Evolutionary conservation across 129 eudicot genomes (phyloP), one percentile per base, ranked within the genome.

Genomic region (Heracleum sosnowskyi): DNA sequence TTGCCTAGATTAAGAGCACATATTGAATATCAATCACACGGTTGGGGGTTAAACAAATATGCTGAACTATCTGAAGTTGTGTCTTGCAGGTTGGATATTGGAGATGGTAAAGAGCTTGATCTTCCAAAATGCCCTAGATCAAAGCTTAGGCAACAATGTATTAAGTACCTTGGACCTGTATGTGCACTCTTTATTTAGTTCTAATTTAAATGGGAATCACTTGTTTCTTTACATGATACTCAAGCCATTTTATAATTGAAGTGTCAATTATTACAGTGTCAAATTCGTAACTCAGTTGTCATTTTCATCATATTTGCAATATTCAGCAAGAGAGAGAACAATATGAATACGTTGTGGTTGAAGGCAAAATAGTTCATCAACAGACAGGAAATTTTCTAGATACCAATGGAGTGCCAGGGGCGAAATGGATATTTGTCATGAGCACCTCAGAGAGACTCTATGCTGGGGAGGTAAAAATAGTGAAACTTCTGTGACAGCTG

Each of bases 111-210:
- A 83, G 96, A 88, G 76, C 85, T 95, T 35, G 96, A 95, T 80
- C 91, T 91, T 20, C 78, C 86, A 83, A 89, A 88, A 81, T 95
- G 99, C 68, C 88, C 97, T 13, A 87, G 96, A 87, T 88, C 96
- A 79, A 91, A 88, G 85, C 96, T 95, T 76, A 87, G 92, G 7
- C 78, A 92, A 60, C 99, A 95, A 70, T 95, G 92, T 82, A 90
- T 92, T 81, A 95, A 85, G 82, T 95, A 95, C 89, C 97, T 95
- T 73, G 99, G 99, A 77, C 97, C 97, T 68, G 99, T 95, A 95
- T 55, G 97, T 82, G 37, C 51, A 76, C 55, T 71, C 18, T 20
- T 60, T 28, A 53, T 37, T 70, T 57, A 24, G 68, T 62, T 20
- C 46, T 26, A 47, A 13, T 63, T 36, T 2, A 42, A 57, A 5